phyloP scores from a whole-genome alignment of 164 flowering plant species.

The Malania oleifera region DNA sequence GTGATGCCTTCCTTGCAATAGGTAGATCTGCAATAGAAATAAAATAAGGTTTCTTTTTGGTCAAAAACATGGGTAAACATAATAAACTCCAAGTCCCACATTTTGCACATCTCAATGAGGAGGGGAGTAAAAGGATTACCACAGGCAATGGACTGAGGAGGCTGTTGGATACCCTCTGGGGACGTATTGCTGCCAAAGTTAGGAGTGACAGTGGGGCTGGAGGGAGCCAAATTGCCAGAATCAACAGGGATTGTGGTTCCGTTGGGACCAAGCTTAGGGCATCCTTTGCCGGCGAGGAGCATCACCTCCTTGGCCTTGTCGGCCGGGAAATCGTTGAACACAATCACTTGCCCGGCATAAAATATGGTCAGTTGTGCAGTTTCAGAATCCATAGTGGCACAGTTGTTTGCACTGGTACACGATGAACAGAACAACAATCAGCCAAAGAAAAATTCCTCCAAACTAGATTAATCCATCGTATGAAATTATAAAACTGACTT shows the following conservation, averaged over 20 bases:
- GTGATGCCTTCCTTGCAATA: constrained; percentile 68
- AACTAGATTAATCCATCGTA: neutral
- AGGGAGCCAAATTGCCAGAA: constrained; percentile 10
- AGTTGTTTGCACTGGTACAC: constrained; percentile 14
- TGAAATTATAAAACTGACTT: neutral
- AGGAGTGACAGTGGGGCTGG: constrained; percentile 9
- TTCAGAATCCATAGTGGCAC: constrained; percentile 20
- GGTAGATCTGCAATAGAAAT: constrained; percentile 48
- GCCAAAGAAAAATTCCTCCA: neutral
- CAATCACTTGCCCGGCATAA: constrained; percentile 58
- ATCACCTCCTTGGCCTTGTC: constrained; percentile 64
- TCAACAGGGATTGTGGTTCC: constrained; percentile 11
- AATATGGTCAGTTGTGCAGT: constrained; percentile 64
- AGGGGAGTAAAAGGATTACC: constrained; percentile 18
- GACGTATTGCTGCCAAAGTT: constrained; percentile 4
- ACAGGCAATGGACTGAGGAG: constrained; percentile 22
- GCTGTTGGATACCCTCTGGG: constrained; percentile 13
- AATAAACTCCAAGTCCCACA: neutral
- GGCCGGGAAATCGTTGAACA: constrained; percentile 50
- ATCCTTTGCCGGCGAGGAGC: constrained; percentile 44
- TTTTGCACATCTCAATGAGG: neutral
- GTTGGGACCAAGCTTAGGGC: constrained; percentile 13
- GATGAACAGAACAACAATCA: constrained; percentile 4
- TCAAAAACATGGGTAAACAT: neutral
- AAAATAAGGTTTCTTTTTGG: neutral